Evolutionary conservation across 1,284 basidiomycete genomes (phyloP).

Genomic region (Boletus sp.): DNA sequence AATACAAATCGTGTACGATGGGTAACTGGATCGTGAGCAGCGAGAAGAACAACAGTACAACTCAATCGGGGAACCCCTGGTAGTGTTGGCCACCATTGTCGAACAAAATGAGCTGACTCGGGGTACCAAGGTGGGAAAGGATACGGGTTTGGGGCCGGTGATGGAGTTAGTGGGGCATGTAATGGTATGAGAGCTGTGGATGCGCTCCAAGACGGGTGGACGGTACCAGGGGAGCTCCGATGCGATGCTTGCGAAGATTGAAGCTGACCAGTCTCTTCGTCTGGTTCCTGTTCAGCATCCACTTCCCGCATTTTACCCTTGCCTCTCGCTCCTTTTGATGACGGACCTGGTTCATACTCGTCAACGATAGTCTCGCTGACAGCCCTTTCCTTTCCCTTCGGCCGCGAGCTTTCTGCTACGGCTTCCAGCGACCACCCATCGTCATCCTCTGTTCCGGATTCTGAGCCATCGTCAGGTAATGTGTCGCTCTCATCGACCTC

Average conservation of each 20-base stretch:
- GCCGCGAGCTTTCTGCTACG: conserved; percentile 21
- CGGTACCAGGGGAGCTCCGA: conserved; percentile 12
- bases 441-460: conserved; percentile 25
- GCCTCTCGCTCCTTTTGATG: conserved; percentile 14
- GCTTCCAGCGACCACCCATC: conserved; percentile 32
- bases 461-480: conserved; percentile 14
- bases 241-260: conserved; percentile 16
- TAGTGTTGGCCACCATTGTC: conserved; percentile 77
- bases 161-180: background rate
- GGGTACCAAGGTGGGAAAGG: conserved; percentile 67
- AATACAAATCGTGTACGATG: conserved; percentile 66
- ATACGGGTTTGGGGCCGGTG: conserved; percentile 47
- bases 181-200: conserved; percentile 3
- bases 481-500: conserved; percentile 2
- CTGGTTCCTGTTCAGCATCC: conserved; percentile 13
- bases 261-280: conserved; percentile 11
- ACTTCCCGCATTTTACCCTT: conserved; percentile 34
- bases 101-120: conserved; percentile 72
- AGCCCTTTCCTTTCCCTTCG: conserved; percentile 34
- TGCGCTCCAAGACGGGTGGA: conserved; percentile 15
- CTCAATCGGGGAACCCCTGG: conserved; percentile 62
- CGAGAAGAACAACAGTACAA: conserved; percentile 71
- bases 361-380: conserved; percentile 17
- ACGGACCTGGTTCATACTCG: conserved; percentile 16
- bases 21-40: conserved; percentile 58